Percentiles rank a stretch among this genome's conserved stretches.
Evolutionary conservation across 1,139 yeast species (phyloP).

Genomic region (Geotrichum carabidarum): DNA sequence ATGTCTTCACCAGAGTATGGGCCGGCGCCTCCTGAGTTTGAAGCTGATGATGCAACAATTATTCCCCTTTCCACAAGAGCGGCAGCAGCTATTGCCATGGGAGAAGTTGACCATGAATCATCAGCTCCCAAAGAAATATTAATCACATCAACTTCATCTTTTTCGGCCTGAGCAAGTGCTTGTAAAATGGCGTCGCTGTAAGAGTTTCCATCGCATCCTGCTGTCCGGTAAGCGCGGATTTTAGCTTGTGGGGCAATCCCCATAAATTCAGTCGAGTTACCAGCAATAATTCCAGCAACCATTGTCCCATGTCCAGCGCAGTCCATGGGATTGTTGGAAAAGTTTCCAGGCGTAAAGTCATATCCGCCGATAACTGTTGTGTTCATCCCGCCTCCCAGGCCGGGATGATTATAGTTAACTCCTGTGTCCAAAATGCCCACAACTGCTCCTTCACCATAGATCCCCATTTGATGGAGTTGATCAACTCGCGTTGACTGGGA

Average conservation of each 20-base stretch:
- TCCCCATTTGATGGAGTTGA: slow-evolving; percentile 20
- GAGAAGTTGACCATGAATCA: slow-evolving; percentile 19
- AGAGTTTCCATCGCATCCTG: slow-evolving; percentile 24
- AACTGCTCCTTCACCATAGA: slow-evolving; percentile 21
- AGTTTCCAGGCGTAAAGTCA: slow-evolving; percentile 19
- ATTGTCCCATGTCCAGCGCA: slow-evolving; percentile 27
- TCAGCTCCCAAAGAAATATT: slow-evolving; percentile 22
- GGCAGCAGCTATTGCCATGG: slow-evolving; percentile 22
- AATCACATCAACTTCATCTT: slow-evolving; percentile 23
- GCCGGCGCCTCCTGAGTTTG: slow-evolving; percentile 18
- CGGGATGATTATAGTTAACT: slow-evolving; percentile 21
- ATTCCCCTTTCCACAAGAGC: slow-evolving; percentile 19
- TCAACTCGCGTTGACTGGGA: slow-evolving; percentile 15
- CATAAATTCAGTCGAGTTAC: slow-evolving; percentile 11
- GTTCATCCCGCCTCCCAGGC: slow-evolving; percentile 25
- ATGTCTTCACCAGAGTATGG: slow-evolving; percentile 12
- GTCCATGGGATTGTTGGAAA: slow-evolving; percentile 22
- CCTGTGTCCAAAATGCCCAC: slow-evolving; percentile 25
- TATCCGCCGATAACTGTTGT: slow-evolving; percentile 23
- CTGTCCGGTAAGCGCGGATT: slow-evolving; percentile 24
- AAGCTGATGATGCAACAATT: slow-evolving; percentile 25
- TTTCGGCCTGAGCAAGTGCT: slow-evolving; percentile 24
- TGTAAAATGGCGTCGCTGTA: slow-evolving; percentile 23
- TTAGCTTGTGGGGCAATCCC: slow-evolving; percentile 27
- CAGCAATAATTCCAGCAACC: slow-evolving; percentile 26